Conservation (phyloP, 495 filamentous ascomycete genomes). For the Cercophora scortea region DNA sequence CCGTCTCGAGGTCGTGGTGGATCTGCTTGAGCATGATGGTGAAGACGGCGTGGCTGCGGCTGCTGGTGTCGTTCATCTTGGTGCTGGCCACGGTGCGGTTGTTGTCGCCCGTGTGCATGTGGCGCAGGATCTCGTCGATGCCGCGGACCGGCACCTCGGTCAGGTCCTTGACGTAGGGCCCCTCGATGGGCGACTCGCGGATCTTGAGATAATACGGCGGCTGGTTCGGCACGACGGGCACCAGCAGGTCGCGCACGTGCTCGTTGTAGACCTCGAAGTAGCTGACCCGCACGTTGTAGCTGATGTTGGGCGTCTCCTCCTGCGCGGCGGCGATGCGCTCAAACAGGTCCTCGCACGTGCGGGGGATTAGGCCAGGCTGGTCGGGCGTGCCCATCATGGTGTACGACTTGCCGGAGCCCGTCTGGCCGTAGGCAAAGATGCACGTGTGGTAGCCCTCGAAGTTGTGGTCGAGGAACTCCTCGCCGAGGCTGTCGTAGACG, state of each 20-base stretch:
- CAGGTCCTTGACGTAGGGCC: constrained; percentile 95
- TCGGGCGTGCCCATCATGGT: constrained; percentile 96
- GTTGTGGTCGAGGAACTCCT: constrained; percentile 98
- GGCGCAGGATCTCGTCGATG: constrained; percentile 73
- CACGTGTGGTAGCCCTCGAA: constrained; percentile 99
- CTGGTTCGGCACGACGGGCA: constrained; percentile 58
- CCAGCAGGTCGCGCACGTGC: constrained; percentile 90
- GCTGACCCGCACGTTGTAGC: constrained; percentile 91
- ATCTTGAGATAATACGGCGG: constrained; percentile 93
- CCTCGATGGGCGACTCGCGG: constrained; percentile 87
- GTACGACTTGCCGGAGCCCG: constrained; percentile 94
- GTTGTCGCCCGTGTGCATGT: constrained; percentile 83
- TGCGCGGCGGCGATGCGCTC: constrained; percentile 82
- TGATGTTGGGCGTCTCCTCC: constrained; percentile 69
- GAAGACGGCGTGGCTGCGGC: constrained; percentile 91
- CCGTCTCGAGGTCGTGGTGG: constrained; percentile 79
- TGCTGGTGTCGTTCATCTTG: constrained; percentile 99
- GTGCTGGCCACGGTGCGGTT: constrained; percentile 91
- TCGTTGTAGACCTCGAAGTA: constrained; percentile 99
- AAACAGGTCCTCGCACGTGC: constrained; percentile 96
- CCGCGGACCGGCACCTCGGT: constrained; percentile 85
- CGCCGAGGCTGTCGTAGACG: constrained; percentile 88
- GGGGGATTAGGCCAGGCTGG: constrained; percentile 84
- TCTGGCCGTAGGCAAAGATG: constrained; percentile 98
- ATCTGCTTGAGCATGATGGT: constrained; percentile 98